These are phyloP conservation scores for Erodium trifolium DNA, from an alignment of 441 rosid genomes.

Conservation along the genomic window DNA sequence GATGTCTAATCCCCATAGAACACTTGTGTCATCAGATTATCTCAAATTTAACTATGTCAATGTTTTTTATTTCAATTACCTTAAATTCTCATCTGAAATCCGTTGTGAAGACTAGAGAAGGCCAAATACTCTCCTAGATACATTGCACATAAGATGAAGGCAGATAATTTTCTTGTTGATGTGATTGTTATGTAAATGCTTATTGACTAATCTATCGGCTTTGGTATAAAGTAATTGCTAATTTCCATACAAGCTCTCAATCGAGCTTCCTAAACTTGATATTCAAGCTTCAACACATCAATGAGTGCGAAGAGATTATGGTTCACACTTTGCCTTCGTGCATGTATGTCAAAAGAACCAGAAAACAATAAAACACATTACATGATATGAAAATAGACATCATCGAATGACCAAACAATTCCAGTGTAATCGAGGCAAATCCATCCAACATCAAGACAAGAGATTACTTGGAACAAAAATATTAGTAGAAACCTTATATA, in stretches of 20 bases:
- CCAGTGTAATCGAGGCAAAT: not conserved
- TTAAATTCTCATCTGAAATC: not conserved
- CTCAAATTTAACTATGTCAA: not conserved
- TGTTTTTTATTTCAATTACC: not conserved
- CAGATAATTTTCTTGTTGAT: not conserved
- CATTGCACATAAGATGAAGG: not conserved
- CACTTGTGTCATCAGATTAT: not conserved
- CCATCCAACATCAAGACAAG: not conserved
- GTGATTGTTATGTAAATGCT: not conserved
- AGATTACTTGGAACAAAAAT: not conserved
- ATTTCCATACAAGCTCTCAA: not conserved
- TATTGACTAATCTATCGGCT: not conserved
- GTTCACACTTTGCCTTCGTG: not conserved
- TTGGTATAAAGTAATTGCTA: not conserved
- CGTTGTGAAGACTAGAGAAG: not conserved
- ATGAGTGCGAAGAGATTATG: not conserved
- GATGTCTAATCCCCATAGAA: not conserved
- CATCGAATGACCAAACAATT: not conserved
- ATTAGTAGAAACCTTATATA: not conserved
- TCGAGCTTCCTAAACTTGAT: not conserved
- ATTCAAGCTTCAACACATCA: conserved; percentile 1
- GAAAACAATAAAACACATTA: not conserved
- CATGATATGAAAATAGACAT: not conserved
- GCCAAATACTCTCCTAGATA: not conserved
- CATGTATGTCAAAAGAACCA: not conserved